A percentile compares a stretch with the other conserved stretches of the same genome.
phyloP scores from a whole-genome alignment of 169 alveolate genomes.

The Plasmodium gonderi region DNA sequence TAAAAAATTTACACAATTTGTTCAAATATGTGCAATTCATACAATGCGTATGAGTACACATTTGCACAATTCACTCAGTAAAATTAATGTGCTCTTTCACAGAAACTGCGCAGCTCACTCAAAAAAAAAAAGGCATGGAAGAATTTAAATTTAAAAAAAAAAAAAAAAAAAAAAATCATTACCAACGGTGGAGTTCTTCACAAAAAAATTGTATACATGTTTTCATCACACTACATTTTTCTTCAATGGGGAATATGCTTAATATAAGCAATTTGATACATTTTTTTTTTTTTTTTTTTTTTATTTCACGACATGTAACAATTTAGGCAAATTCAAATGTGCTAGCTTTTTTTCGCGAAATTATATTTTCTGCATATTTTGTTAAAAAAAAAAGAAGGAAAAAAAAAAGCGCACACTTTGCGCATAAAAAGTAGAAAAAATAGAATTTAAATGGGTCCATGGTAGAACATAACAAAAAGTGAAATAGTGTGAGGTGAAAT shows the following conservation, averaged over 20 bases:
- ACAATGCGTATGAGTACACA: background rate
- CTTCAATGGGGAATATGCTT: background rate
- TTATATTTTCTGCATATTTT: background rate
- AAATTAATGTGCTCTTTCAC: background rate
- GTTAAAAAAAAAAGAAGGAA: background rate
- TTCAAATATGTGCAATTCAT: background rate
- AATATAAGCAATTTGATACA: background rate
- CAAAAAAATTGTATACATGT: background rate
- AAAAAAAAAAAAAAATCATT: background rate
- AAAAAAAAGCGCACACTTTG: background rate
- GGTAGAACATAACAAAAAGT: background rate
- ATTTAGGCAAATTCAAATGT: background rate
- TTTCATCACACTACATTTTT: background rate
- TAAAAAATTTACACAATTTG: no score
- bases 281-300: conserved; percentile 4
- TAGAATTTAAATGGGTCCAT: background rate
- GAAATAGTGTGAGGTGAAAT: background rate
- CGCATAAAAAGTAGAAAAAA: background rate
- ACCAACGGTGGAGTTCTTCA: conserved; percentile 4
- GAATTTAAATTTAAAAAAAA: background rate
- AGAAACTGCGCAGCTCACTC: background rate
- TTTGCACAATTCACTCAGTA: background rate
- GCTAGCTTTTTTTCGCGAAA: background rate
- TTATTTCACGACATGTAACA: background rate
- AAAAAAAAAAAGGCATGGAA: background rate